Evolutionary conservation across 768 basidiomycete species (phyloP).

Genomic region (Sarcomyxa edulis): DNA sequence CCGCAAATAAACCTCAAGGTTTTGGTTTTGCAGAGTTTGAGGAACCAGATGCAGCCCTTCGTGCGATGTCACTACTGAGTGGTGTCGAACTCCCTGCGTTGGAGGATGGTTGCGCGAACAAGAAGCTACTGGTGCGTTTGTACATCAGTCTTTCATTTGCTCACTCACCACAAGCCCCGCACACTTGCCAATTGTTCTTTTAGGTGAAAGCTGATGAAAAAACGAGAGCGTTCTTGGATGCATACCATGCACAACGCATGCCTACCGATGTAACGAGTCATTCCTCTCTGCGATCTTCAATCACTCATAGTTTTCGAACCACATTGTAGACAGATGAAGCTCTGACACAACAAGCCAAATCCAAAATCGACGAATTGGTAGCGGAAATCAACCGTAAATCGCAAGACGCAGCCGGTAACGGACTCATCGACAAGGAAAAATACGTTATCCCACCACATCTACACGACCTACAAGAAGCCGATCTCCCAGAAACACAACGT

Average conservation of each 20-base stretch:
- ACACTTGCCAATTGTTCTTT: conserved; percentile 32
- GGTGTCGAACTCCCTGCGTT: conserved; percentile 47
- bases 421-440: conserved; percentile 78
- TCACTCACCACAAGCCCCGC: conserved; percentile 36
- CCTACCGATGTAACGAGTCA: conserved; percentile 79
- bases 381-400: conserved; percentile 68
- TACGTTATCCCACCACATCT: conserved; percentile 94
- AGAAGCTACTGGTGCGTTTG: conserved; percentile 56
- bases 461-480: conserved; percentile 93
- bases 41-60: conserved; percentile 85
- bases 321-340: conserved; percentile 63
- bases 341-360: conserved; percentile 54
- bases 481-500: conserved; percentile 90
- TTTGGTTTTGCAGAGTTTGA: conserved; percentile 97
- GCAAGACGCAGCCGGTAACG: conserved; percentile 69
- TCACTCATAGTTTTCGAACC: not conserved
- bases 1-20: conserved; percentile 90
- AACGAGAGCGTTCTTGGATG: conserved; percentile 82
- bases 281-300: too few species aligned
- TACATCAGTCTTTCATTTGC: conserved; percentile 29
- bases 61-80: conserved; percentile 51
- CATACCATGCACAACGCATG: conserved; percentile 76
- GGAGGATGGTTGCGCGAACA: conserved; percentile 49
- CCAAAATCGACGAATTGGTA: conserved; percentile 59
- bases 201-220: conserved; percentile 98